These are phyloP conservation scores for Erucastrum elatum DNA, from an alignment of 345 rosid species.

Conservation along the genomic window DNA sequence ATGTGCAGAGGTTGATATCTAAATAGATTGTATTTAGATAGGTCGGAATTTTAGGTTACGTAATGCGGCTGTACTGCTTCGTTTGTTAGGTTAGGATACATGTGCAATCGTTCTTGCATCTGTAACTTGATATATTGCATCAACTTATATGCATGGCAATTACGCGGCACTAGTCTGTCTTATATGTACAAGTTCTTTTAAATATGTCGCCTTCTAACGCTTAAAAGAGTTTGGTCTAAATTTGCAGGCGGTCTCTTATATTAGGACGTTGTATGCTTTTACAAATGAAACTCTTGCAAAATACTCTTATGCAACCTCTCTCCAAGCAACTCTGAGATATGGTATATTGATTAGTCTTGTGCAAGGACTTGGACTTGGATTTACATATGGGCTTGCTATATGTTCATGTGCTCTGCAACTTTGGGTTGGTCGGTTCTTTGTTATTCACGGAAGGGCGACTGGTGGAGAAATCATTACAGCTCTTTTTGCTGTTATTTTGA, in stretches of 20 bases:
- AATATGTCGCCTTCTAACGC: neutral
- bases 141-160: conserved; percentile 9
- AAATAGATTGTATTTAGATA: conserved; percentile 11
- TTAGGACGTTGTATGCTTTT: conserved; percentile 91
- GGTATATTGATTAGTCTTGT: conserved; percentile 96
- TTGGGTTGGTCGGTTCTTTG: conserved; percentile 94
- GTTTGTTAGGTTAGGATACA: conserved; percentile 3
- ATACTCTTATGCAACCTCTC: conserved; percentile 95
- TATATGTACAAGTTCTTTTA: conserved; percentile 8
- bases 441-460: conserved; percentile 55
- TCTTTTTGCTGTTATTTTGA: conserved; percentile 89
- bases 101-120: conserved; percentile 12
- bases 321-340: conserved; percentile 96
- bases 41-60: neutral
- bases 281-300: conserved; percentile 98
- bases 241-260: conserved; percentile 88
- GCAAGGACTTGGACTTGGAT: conserved; percentile 99
- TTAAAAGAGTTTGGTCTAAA: conserved; percentile 14
- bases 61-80: neutral
- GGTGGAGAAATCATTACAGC: conserved; percentile 97
- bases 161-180: neutral
- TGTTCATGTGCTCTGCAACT: conserved; percentile 99
- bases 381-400: conserved; percentile 98
- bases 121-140: neutral
- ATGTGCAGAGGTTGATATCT: conserved; percentile 17